phyloP scores from a whole-genome alignment of 139 green algal species.

The Picochlorum sp. region DNA sequence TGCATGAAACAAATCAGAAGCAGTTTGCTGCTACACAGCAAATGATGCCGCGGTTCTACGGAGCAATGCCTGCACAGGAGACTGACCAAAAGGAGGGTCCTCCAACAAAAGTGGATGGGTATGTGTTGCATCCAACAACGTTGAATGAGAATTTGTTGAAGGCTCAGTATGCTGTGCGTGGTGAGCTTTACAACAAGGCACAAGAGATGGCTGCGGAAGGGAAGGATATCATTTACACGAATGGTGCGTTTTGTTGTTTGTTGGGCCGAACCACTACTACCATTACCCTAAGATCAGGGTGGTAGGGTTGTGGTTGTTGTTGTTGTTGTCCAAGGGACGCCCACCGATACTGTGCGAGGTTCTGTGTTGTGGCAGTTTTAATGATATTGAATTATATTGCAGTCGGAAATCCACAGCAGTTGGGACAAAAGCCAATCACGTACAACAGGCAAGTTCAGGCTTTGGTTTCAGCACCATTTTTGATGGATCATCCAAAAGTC shows the following conservation, averaged over 20 bases:
- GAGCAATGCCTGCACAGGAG: background rate
- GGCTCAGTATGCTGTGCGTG: constrained; percentile 78
- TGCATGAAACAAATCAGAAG: background rate
- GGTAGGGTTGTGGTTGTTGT: too few species aligned
- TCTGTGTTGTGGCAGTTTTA: too few species aligned
- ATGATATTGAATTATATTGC: constrained; percentile 1
- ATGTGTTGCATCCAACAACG: constrained; percentile 67
- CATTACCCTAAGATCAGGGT: background rate
- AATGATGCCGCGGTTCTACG: background rate
- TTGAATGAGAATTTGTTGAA: constrained; percentile 74
- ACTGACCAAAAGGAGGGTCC: background rate
- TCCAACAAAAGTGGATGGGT: constrained; percentile 22
- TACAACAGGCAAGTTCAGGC: constrained; percentile 82
- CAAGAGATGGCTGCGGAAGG: constrained; percentile 70
- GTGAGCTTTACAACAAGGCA: constrained; percentile 83
- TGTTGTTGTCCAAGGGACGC: too few species aligned
- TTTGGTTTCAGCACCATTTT: constrained; percentile 66
- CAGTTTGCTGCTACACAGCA: background rate
- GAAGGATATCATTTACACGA: constrained; percentile 92
- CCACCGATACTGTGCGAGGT: too few species aligned
- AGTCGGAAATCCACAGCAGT: constrained; percentile 90
- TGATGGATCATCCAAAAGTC: constrained; percentile 60
- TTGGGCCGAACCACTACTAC: background rate
- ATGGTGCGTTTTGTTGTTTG: constrained; percentile 41
- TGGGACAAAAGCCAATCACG: constrained; percentile 80